Base-by-base conservation (phyloP, 352 stramenopile species). In the Chrysophaeum taylorii region DNA sequence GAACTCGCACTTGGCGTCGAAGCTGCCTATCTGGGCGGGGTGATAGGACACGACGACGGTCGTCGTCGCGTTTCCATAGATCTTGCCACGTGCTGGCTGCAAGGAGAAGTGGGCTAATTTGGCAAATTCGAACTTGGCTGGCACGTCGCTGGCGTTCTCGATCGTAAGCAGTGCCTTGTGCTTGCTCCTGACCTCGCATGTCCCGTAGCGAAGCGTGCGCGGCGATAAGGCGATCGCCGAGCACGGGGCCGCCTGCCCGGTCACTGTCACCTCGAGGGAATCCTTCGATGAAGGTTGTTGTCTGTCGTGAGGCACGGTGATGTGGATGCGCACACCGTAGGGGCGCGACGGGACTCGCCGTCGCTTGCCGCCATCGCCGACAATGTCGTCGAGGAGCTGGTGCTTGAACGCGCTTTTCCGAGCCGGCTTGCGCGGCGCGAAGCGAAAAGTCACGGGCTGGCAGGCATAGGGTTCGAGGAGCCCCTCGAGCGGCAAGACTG, bases 21-120 rank as follows among this genome's bases (percentile, higher is more conserved):
- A 94, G 4, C 77, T 76, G 9, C 91, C 91, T 0, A 96, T 76
- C 37, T 95, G 89, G 0, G 79, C 84, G 4, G 91, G 91, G 0
- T 83, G 75, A 61, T 96, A 96, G 62, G 86, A 94, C 31, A 94
- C 79, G 0, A 95, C 76, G 35, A 94, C 73, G n/a, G 77, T 93
- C 70, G 94, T 85, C 0, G 84, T 92, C 75, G 95, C 86, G 36
- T 90, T 54, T 2, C 90, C 83, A n/a, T 92, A 80, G 5, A 96
- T 72, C 0, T 81, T 78, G 0, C 90, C 90, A 9, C 61, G 70
- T 14, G 54, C 69, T 12, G 91, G 91, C 35, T 79, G 83, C 35
- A 81, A 70, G 1, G 81, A 72, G 61, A 95, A 96, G 25, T 95
- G 85, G 0, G 90, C 84, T 15, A 86, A 68, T 39, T 82, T 87